phyloP scores from a whole-genome alignment of 2,329 filamentous ascomycete species.

The Colletotrichum lupini region DNA sequence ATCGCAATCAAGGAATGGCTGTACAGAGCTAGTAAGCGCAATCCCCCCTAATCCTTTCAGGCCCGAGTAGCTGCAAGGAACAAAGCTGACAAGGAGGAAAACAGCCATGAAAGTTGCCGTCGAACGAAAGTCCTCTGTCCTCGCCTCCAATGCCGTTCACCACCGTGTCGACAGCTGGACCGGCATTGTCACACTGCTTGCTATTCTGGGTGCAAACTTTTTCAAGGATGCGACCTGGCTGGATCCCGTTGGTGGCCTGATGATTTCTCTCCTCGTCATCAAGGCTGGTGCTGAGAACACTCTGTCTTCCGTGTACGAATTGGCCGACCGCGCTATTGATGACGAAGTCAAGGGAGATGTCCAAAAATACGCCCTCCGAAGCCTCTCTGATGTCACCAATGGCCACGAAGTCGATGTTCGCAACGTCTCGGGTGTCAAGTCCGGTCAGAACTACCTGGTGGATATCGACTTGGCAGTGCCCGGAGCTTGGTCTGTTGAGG shows the following conservation, averaged over 20 bases:
- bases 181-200: slow-evolving; percentile 89
- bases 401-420: slow-evolving; percentile 75
- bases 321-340: slow-evolving; percentile 92
- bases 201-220: slow-evolving; percentile 90
- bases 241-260: slow-evolving; percentile 90
- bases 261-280: slow-evolving; percentile 94
- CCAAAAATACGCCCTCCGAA: slow-evolving; percentile 71
- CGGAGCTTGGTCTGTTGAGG: slow-evolving; percentile 77
- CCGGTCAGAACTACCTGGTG: slow-evolving; percentile 94
- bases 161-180: slow-evolving; percentile 97
- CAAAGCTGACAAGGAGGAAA: slow-evolving; percentile 13
- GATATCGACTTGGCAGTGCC: slow-evolving; percentile 90
- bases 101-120: slow-evolving; percentile 93
- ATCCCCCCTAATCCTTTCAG: neutral
- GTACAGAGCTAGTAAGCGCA: slow-evolving; percentile 89
- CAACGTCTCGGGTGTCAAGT: slow-evolving; percentile 90
- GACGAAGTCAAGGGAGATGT: slow-evolving; percentile 82
- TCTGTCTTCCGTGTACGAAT: slow-evolving; percentile 81
- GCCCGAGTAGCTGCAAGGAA: neutral
- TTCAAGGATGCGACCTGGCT: slow-evolving; percentile 89
- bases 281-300: slow-evolving; percentile 92
- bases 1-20: slow-evolving; percentile 97
- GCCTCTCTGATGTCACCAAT: slow-evolving; percentile 64
- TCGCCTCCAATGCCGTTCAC: slow-evolving; percentile 95
- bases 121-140: slow-evolving; percentile 93